These are phyloP conservation scores for Ophiostoma ips DNA, from an alignment of 2,329 filamentous ascomycete species.

Conservation along the genomic window DNA sequence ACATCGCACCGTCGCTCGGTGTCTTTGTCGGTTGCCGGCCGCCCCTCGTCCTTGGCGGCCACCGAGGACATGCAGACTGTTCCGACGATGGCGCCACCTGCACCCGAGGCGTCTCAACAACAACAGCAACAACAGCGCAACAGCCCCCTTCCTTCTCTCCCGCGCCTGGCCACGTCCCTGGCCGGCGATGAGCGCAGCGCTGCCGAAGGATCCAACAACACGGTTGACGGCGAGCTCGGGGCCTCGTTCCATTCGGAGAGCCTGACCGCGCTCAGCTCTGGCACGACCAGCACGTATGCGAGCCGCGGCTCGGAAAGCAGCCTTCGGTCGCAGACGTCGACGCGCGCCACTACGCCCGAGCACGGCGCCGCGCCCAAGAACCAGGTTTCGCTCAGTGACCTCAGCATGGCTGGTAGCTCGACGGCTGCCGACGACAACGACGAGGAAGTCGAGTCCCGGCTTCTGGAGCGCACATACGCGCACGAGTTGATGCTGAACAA, in stretches of 20 bases:
- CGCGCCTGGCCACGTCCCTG: constrained; percentile 39
- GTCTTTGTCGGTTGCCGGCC: constrained; percentile 22
- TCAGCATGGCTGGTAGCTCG: constrained; percentile 52
- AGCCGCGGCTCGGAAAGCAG: constrained; percentile 74
- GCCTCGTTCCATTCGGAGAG: constrained; percentile 49
- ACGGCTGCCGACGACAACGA: constrained; percentile 50
- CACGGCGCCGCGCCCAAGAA: constrained; percentile 37
- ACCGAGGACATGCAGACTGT: constrained; percentile 22
- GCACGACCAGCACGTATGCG: constrained; percentile 64
- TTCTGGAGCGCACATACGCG: constrained; percentile 85
- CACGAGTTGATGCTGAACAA: constrained; percentile 90
- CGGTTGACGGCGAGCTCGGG: constrained; percentile 37
- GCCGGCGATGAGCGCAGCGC: constrained; percentile 32
- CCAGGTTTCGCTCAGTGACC: constrained; percentile 51
- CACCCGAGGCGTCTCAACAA: too few species aligned
- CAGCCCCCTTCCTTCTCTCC: constrained; percentile 35
- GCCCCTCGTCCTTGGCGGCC: constrained; percentile 26
- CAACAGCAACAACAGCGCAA: not conserved
- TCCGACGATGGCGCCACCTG: not conserved
- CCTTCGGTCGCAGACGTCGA: constrained; percentile 68
- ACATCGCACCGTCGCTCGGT: constrained; percentile 19
- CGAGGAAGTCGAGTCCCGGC: constrained; percentile 66
- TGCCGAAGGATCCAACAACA: constrained; percentile 14
- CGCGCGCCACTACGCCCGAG: constrained; percentile 78
- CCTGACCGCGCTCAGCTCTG: constrained; percentile 60